Evolutionary conservation across 2,329 filamentous ascomycete genomes (phyloP).

Genomic region (Fusarium neocosmosporiellum): DNA sequence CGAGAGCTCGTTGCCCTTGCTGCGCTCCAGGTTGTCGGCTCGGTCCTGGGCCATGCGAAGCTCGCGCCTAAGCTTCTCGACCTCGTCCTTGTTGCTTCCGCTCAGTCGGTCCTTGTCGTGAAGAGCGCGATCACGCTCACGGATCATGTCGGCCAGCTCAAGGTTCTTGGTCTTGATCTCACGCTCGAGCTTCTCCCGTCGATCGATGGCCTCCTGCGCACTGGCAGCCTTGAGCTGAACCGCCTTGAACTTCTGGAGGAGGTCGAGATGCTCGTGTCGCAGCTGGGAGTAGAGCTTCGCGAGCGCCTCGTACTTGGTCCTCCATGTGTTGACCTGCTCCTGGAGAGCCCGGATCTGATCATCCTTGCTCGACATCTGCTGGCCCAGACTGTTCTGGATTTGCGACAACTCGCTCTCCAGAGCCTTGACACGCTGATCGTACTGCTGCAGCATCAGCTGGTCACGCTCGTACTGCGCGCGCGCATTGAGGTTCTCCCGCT

Average conservation of each 20-base stretch:
- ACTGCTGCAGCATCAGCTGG: slow-evolving; percentile 96
- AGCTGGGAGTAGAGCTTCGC: slow-evolving; percentile 98
- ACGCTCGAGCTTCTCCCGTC: slow-evolving; percentile 92
- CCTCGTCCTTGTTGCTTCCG: slow-evolving; percentile 89
- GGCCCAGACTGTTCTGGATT: slow-evolving; percentile 82
- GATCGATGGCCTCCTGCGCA: slow-evolving; percentile 95
- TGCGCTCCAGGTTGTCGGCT: slow-evolving; percentile 90
- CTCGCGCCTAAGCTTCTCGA: slow-evolving; percentile 95
- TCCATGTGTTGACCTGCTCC: slow-evolving; percentile 98
- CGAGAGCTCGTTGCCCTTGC: slow-evolving; percentile 94
- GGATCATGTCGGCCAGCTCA: slow-evolving; percentile 98
- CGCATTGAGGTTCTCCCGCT: slow-evolving; percentile 94
- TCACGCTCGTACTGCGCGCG: slow-evolving; percentile 97
- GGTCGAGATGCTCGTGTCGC: slow-evolving; percentile 92
- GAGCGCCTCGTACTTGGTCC: slow-evolving; percentile 94
- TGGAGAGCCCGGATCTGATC: slow-evolving; percentile 93
- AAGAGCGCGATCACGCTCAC: slow-evolving; percentile 91
- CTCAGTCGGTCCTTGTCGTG: slow-evolving; percentile 91
- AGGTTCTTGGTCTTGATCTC: slow-evolving; percentile 99
- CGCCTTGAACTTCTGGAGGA: slow-evolving; percentile 95
- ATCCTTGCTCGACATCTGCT: slow-evolving; percentile 90
- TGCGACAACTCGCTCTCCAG: slow-evolving; percentile 88
- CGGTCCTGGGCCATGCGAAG: slow-evolving; percentile 91
- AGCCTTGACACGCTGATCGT: slow-evolving; percentile 93
- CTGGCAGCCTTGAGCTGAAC: slow-evolving; percentile 97